Evolutionary conservation across 176 grass and related monocot species (phyloP), one percentile per base, ranked within the genome.

Genomic region (Raddia distichophylla): DNA sequence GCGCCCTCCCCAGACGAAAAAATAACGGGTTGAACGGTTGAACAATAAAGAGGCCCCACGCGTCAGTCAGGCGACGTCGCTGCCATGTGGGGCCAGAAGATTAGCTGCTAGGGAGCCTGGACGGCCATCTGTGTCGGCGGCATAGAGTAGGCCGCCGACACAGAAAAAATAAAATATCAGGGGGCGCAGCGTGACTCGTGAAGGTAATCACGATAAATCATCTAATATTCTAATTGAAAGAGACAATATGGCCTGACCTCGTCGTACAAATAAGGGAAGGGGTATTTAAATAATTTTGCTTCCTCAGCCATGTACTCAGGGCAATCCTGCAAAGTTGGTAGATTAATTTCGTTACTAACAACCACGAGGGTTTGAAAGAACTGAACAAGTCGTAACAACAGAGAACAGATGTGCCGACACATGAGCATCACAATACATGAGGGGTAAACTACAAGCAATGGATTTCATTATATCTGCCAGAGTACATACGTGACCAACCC

Each of bases 241-340:
- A 71, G 1, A 61, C 1, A 35, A 1, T 54, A 4, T 19, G 48
- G 54, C 1, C 77, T 76, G 69, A 98, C 95, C 90, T 94, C 90
- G 76, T 98, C 95, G 65, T 93, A 93, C 13, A 94, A 84, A 83
- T 98, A 98, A 5, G 95, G 90, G 9, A 98, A 98, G 76, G 92
- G 75, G 73, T 98, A 98, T 10, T 89, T 94, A 77, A 93, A 93
- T 9, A 75, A 69, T 76, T 94, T 91, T 75, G 90, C 90, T 16
- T 98, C 95, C 76, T 93, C 86, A 32, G 88, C 90, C 83, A 98
- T 94, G n/a, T 33, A 68, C 14, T 93, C 81, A 61, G 95, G 95
- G 35, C 95, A 90, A 68, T 98, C 92, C 95, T 98, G 74, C 42
- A 80, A 51, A 80, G 69, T 84, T 6, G 64, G 65, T 60, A 47